Evolutionary conservation across 2,329 filamentous ascomycete species (phyloP).

Genomic region (Aspergillus fumigatiaffinis): DNA sequence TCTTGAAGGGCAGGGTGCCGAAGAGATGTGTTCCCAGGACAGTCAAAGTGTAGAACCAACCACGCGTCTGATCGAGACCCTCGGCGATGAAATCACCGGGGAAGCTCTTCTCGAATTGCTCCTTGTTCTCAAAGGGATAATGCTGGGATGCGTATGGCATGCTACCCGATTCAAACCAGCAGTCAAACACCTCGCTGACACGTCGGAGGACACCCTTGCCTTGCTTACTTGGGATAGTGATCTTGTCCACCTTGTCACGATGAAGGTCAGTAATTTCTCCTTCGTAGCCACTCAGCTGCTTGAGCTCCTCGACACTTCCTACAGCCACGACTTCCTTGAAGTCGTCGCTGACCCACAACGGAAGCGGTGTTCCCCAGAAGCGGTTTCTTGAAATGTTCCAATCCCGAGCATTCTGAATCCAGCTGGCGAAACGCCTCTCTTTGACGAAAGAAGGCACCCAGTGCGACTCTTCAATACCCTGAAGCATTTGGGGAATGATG

Average conservation of each 20-base stretch:
- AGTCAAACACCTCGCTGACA: conserved; percentile 88
- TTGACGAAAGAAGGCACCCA: conserved; percentile 92
- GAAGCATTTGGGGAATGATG: conserved; percentile 82
- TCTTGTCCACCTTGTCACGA: conserved; percentile 86
- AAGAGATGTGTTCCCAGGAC: conserved; percentile 87
- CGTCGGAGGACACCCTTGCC: conserved; percentile 80
- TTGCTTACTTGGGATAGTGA: conserved; percentile 86
- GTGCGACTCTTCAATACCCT: conserved; percentile 82
- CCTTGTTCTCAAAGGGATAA: conserved; percentile 86
- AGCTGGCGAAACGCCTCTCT: conserved; percentile 83
- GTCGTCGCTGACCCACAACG: conserved; percentile 88
- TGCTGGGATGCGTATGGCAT: conserved; percentile 93
- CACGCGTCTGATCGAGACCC: conserved; percentile 86
- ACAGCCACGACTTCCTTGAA: conserved; percentile 81
- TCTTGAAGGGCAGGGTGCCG: conserved; percentile 81
- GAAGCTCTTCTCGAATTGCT: conserved; percentile 74
- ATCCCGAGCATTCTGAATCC: conserved; percentile 86
- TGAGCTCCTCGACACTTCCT: conserved; percentile 79
- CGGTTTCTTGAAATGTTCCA: conserved; percentile 94
- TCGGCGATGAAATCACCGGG: conserved; percentile 94
- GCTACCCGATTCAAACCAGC: conserved; percentile 93
- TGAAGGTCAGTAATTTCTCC: conserved; percentile 83
- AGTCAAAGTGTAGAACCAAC: conserved; percentile 93
- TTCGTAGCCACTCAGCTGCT: conserved; percentile 77
- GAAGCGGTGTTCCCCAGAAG: conserved; percentile 93